Percentiles rank a stretch among this genome's conserved stretches.
Evolutionary conservation across 2,329 filamentous ascomycete species (phyloP).

Genomic region (Rutstroemia sp.): DNA sequence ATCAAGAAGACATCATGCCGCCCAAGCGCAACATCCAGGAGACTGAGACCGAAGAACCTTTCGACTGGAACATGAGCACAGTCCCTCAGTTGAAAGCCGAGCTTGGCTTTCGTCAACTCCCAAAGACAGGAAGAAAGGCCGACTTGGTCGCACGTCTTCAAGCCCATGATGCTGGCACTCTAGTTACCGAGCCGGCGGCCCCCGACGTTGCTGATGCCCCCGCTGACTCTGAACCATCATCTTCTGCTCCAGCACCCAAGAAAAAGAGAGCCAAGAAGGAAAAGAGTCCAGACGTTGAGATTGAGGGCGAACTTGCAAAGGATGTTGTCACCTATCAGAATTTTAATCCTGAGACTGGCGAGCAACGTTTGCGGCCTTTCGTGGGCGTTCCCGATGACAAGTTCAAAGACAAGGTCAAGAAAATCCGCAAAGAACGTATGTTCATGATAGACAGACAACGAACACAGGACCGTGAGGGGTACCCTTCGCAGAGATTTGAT

Average conservation of each 20-base stretch:
- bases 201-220: not conserved
- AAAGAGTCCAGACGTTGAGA: conserved; percentile 8
- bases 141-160: conserved; percentile 60
- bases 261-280: conserved; percentile 6
- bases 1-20: not conserved
- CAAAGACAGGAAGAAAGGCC: conserved; percentile 59
- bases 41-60: not conserved
- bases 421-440: conserved; percentile 16
- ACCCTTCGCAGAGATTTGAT: conserved; percentile 11
- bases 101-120: conserved; percentile 59
- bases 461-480: conserved; percentile 7
- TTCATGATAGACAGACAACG: conserved; percentile 18
- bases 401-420: conserved; percentile 16
- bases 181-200: not conserved
- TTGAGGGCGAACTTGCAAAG: conserved; percentile 11
- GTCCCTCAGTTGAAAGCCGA: conserved; percentile 69
- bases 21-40: not conserved
- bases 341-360: conserved; percentile 6
- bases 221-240: not conserved
- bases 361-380: conserved; percentile 13
- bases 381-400: conserved; percentile 11
- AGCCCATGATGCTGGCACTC: conserved; percentile 27
- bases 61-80: conserved; percentile 48
- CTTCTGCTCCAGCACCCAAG: conserved; percentile 4
- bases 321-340: conserved; percentile 6